Conservation (phyloP, 805 yeast species). For the Cyberlindnera maritima region DNA sequence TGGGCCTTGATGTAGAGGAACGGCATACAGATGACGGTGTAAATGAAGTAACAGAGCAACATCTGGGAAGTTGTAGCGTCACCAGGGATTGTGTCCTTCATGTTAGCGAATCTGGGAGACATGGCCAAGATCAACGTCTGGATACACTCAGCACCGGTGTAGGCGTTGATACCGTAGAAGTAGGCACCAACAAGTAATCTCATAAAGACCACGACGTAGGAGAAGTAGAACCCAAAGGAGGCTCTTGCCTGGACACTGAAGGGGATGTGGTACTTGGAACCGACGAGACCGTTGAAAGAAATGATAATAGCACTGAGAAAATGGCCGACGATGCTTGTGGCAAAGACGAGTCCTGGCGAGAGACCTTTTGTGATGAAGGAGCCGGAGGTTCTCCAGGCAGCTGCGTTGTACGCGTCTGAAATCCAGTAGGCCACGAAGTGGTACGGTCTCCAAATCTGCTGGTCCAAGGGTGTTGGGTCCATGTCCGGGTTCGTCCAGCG, state of each 20-base stretch:
- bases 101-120: constrained; percentile 16
- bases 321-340: constrained; percentile 9
- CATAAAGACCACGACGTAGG: constrained; percentile 11
- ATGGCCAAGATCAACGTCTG: constrained; percentile 17
- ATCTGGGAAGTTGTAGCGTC: constrained; percentile 14
- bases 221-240: constrained; percentile 17
- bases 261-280: constrained; percentile 15
- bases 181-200: constrained; percentile 18
- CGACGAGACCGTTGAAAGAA: constrained; percentile 13
- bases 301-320: constrained; percentile 8
- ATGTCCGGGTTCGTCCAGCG: constrained; percentile 12
- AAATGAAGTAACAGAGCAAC: constrained; percentile 17
- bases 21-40: constrained; percentile 15
- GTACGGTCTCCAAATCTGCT: constrained; percentile 15
- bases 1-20: constrained; percentile 18
- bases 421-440: constrained; percentile 18
- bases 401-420: constrained; percentile 16
- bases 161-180: constrained; percentile 19
- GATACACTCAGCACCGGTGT: constrained; percentile 19
- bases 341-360: constrained; percentile 13
- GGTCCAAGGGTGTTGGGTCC: constrained; percentile 14
- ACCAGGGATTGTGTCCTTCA: constrained; percentile 10
- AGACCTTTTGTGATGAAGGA: constrained; percentile 13
- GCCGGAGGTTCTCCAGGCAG: constrained; percentile 18
- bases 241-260: constrained; percentile 17